These are phyloP conservation scores for Boletus rubescentipes DNA, from an alignment of 768 basidiomycete species.

Conservation along the genomic window DNA sequence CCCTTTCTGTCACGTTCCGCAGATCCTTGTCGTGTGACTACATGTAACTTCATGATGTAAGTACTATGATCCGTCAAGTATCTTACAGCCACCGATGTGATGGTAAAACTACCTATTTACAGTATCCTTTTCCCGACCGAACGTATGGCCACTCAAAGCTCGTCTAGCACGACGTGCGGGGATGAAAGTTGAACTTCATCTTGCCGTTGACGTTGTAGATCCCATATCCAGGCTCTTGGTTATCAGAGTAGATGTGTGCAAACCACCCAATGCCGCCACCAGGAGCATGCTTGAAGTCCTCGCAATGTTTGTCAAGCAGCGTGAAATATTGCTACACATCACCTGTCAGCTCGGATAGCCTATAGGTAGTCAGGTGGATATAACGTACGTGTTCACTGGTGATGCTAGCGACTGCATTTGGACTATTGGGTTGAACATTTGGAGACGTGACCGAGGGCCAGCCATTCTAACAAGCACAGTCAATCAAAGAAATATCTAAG, in stretches of 20 bases:
- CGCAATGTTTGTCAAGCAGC: slow-evolving; percentile 63
- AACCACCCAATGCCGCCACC: slow-evolving; percentile 80
- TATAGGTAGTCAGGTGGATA: not conserved
- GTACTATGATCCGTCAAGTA: no score
- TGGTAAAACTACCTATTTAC: no score
- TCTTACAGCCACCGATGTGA: no score
- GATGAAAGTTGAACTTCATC: slow-evolving; percentile 64
- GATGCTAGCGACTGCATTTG: slow-evolving; percentile 56
- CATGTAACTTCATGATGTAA: no score
- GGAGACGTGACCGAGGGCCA: slow-evolving; percentile 69
- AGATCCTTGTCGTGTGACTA: no score
- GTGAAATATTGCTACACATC: slow-evolving; percentile 47
- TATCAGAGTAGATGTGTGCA: slow-evolving; percentile 74
- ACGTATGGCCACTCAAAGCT: not conserved
- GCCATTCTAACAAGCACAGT: slow-evolving; percentile 53
- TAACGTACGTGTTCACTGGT: slow-evolving; percentile 55
- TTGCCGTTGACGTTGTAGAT: slow-evolving; percentile 50
- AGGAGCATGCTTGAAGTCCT: slow-evolving; percentile 54
- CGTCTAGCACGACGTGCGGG: slow-evolving; percentile 55
- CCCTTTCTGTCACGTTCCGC: no score
- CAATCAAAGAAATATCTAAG: not conserved
- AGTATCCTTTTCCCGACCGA: not conserved
- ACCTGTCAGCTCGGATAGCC: not conserved
- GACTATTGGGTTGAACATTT: slow-evolving; percentile 65
- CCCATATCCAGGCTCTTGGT: slow-evolving; percentile 67